Evolutionary conservation across 805 yeast genomes (phyloP).

Genomic region (Myxozyma kluyveri): DNA sequence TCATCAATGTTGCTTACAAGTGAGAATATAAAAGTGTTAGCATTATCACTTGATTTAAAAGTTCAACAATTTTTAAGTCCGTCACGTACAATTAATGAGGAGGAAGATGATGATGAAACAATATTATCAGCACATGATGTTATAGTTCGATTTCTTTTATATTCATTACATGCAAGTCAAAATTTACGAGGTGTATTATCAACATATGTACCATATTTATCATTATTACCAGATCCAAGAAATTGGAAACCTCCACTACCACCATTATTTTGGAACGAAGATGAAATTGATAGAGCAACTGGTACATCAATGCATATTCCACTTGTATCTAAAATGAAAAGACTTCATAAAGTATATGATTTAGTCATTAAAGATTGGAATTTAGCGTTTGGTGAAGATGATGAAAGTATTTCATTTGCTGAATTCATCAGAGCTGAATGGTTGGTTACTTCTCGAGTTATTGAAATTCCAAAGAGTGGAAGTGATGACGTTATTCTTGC

Average conservation of each 20-base stretch:
- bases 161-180: slow-evolving; percentile 6
- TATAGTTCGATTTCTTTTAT: slow-evolving; percentile 17
- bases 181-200: neutral
- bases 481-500: slow-evolving; percentile 38
- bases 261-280: slow-evolving; percentile 21
- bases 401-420: slow-evolving; percentile 23
- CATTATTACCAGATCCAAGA: slow-evolving; percentile 13
- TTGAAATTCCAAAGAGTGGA: slow-evolving; percentile 34
- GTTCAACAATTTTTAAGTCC: neutral
- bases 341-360: slow-evolving; percentile 5
- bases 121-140: slow-evolving; percentile 9
- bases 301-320: slow-evolving; percentile 24
- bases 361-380: neutral
- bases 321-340: slow-evolving; percentile 8
- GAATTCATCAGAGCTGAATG: slow-evolving; percentile 39
- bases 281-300: neutral
- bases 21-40: slow-evolving; percentile 4
- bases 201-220: slow-evolving; percentile 14
- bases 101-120: neutral
- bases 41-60: neutral
- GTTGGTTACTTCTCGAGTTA: slow-evolving; percentile 40
- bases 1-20: slow-evolving; percentile 9
- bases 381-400: slow-evolving; percentile 5
- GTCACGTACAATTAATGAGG: neutral
- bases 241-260: neutral